A percentile compares a stretch with the other conserved stretches of the same genome.
phyloP scores from a whole-genome alignment of 2,329 filamentous ascomycete species.

The Fusarium euwallaceae region DNA sequence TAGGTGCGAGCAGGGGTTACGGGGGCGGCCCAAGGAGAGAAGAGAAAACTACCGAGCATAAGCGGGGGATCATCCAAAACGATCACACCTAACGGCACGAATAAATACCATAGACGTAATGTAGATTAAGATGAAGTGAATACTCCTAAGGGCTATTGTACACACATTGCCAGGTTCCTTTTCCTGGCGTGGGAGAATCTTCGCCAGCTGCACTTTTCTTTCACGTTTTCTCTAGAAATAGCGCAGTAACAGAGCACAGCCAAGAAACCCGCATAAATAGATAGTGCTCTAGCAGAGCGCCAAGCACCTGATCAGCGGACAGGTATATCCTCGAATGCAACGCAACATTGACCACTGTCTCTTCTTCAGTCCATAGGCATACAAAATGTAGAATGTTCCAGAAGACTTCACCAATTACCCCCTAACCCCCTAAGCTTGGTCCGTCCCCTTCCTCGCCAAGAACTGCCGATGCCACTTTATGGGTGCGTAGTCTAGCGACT shows the following conservation, averaged over 20 bases:
- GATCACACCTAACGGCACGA: no score
- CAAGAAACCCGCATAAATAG: neutral
- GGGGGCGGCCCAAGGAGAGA: no score
- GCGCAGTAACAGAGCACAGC: neutral
- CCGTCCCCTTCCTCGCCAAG: neutral
- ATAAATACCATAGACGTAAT: no score
- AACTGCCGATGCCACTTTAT: neutral
- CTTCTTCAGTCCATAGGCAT: neutral
- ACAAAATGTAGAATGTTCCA: neutral
- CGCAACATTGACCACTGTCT: neutral
- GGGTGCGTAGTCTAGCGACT: neutral
- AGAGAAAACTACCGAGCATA: no score
- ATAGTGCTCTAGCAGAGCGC: neutral
- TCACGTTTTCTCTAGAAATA: neutral
- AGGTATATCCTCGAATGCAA: neutral
- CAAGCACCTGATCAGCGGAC: neutral
- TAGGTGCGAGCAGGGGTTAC: no score
- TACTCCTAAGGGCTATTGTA: neutral
- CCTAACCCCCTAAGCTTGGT: neutral
- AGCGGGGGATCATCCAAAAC: no score
- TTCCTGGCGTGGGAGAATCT: neutral
- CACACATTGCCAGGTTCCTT: neutral
- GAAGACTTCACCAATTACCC: neutral
- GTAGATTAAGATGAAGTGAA: neutral
- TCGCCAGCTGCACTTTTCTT: neutral